Evolutionary conservation across 1,284 basidiomycete species (phyloP).

Genomic region (Rhodotorula sp.): DNA sequence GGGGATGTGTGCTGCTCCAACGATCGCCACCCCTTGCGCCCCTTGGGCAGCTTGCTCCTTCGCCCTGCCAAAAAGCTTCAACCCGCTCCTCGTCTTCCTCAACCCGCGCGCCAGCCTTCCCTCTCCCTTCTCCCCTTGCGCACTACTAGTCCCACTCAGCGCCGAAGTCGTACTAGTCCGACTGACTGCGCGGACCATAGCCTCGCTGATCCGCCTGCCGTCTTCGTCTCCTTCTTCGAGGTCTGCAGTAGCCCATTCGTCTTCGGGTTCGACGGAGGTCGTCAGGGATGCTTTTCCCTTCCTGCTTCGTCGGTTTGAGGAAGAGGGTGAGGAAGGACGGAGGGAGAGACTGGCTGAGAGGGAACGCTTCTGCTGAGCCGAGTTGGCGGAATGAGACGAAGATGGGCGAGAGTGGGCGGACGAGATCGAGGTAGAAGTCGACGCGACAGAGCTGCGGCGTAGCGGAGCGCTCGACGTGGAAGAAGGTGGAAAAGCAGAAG

Average conservation of each 20-base stretch:
- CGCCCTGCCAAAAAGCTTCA: constrained; percentile 16
- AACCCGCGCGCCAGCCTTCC: constrained; percentile 20
- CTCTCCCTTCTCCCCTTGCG: not conserved
- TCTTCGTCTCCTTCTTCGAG: constrained; percentile 11
- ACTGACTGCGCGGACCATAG: constrained; percentile 10
- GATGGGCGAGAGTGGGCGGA: not conserved
- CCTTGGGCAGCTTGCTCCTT: not conserved
- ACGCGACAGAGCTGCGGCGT: not conserved
- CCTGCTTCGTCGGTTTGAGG: not conserved
- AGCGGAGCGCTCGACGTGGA: not conserved
- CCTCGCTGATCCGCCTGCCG: constrained; percentile 12
- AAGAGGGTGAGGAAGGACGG: not conserved
- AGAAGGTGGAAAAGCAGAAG: not conserved
- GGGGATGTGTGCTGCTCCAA: too few relatives aligned
- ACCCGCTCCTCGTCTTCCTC: constrained; percentile 23
- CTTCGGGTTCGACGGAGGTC: not conserved
- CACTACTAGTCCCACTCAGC: too few relatives aligned
- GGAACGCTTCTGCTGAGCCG: not conserved
- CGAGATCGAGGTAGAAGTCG: not conserved
- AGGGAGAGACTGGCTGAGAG: not conserved
- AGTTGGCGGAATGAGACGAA: not conserved
- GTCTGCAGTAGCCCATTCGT: constrained; percentile 11
- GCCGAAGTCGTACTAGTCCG: not conserved
- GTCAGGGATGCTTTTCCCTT: not conserved
- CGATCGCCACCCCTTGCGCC: not conserved